Conservation (phyloP, 2,329 filamentous ascomycete species). For the Aspergillus pseudoglaucus region DNA sequence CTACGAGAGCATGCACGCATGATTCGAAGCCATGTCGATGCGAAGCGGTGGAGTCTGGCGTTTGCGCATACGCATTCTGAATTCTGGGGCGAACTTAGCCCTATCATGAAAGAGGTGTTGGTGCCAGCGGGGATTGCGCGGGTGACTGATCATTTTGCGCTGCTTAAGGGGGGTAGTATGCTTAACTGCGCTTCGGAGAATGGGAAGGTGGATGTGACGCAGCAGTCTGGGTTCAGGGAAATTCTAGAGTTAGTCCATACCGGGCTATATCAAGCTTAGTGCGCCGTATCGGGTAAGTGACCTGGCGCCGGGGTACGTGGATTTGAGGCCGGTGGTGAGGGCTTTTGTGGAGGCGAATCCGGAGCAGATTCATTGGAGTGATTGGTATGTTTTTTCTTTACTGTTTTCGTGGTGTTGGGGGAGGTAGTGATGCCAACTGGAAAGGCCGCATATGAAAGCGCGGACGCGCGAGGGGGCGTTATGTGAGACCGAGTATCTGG, state of each 20-base stretch:
- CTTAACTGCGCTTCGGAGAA: constrained; percentile 13
- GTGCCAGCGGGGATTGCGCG: constrained; percentile 15
- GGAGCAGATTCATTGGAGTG: constrained; percentile 29
- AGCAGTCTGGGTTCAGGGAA: constrained; percentile 24
- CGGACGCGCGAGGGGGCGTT: constrained; percentile 28
- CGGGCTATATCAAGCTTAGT: constrained; percentile 34
- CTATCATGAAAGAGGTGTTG: constrained; percentile 17
- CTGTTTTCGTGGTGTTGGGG: not conserved
- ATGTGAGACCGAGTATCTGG: constrained; percentile 22
- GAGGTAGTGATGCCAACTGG: not conserved
- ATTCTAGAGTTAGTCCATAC: constrained; percentile 24
- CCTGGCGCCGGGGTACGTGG: constrained; percentile 23
- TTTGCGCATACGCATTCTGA: constrained; percentile 28
- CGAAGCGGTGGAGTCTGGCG: constrained; percentile 21
- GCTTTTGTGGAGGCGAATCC: constrained; percentile 29
- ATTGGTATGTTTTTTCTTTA: constrained; percentile 19
- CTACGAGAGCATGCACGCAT: constrained; percentile 23
- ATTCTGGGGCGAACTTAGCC: constrained; percentile 20
- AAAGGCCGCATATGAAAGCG: constrained; percentile 33
- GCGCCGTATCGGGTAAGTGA: constrained; percentile 32
- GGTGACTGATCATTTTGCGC: constrained; percentile 34
- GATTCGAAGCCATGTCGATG: constrained; percentile 7
- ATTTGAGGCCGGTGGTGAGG: constrained; percentile 25
- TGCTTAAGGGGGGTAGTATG: constrained; percentile 31
- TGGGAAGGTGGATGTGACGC: constrained; percentile 11